A percentile compares a stretch with the other conserved stretches of the same genome.
phyloP scores from a whole-genome alignment of 495 filamentous ascomycete species.

The Diplogelasinospora grovesii region DNA sequence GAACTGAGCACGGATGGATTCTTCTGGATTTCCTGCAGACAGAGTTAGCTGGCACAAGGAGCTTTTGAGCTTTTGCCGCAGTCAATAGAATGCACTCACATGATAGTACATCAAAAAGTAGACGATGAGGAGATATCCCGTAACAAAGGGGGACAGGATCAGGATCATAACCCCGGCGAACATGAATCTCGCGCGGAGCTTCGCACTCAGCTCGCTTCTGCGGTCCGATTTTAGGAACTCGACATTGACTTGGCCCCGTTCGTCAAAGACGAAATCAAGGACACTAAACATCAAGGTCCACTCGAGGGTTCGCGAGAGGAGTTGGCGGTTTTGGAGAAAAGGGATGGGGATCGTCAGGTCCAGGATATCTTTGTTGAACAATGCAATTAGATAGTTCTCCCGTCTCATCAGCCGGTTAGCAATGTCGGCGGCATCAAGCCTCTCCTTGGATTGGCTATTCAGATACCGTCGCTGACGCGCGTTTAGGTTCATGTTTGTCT shows the following conservation, averaged over 20 bases:
- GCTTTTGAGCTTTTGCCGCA: too few species aligned
- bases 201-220: conserved; percentile 67
- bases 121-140: conserved; percentile 72
- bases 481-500: conserved; percentile 60
- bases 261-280: conserved; percentile 89
- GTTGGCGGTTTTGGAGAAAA: conserved; percentile 67
- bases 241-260: conserved; percentile 73
- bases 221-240: conserved; percentile 77
- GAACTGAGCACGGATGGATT: conserved; percentile 74
- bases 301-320: conserved; percentile 74
- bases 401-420: conserved; percentile 94
- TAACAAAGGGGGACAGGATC: conserved; percentile 74
- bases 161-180: conserved; percentile 83
- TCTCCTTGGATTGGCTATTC: conserved; percentile 83
- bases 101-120: conserved; percentile 93
- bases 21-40: conserved; percentile 75
- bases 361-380: conserved; percentile 93
- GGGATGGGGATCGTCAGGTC: conserved; percentile 82
- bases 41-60: conserved; percentile 9
- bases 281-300: conserved; percentile 87
- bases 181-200: conserved; percentile 65
- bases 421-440: conserved; percentile 94
- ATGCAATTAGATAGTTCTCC: conserved; percentile 92
- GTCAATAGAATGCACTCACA: conserved; percentile 35
- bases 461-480: conserved; percentile 55